Evolutionary conservation across 352 stramenopile species (phyloP), one percentile per base, ranked within the genome.

Genomic region (Phytopythium litorale): DNA sequence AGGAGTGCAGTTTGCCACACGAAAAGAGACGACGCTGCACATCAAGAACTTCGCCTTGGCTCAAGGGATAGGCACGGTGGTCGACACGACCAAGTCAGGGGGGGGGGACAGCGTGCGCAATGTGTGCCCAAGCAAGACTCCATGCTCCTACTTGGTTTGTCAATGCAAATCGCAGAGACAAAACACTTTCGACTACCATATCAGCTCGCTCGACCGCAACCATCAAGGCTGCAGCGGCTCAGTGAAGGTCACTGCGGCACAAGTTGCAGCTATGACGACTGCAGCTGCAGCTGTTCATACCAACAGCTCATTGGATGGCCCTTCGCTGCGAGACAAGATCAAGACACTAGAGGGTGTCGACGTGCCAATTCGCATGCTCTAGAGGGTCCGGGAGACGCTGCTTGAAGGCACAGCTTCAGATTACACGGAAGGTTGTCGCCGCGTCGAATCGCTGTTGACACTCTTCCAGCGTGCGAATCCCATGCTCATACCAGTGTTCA

Each of bases 41-140:
- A 49, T 49, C 42, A 49, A 49, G n/a, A 23, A 49, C 42, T 49
- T 49, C n/a, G 42, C 42, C 5, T 15, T 49, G 42, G 42, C 42
- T 5, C 42, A 49, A n/a, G n/a, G n/a, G n/a, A n/a, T n/a, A 49
- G 42, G 42, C 15, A 49, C 7, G n/a, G 7, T 6, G 7, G 42
- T 15, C 15, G 42, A 16, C 42, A 49, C 42, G n/a, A 13, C 42
- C 42, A 49, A 49, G 42, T 49, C 42, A 5, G 42, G 42, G 5
- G 42, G 42, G n/a, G 19, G 19, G 6, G 19, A 23, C 42, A 23
- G 4, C 7, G 5, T 49, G 15, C n/a, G 25, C 25, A 23, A 49
- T 19, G 42, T 49, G 9, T 49, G 42, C 42, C 16, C 42, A 13
- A 49, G 42, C 42, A 49, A 49, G 42, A 49, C 42, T 13, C 16